These are phyloP conservation scores for Sordaria brevicollis DNA, from an alignment of 495 filamentous ascomycete genomes.

Conservation along the genomic window DNA sequence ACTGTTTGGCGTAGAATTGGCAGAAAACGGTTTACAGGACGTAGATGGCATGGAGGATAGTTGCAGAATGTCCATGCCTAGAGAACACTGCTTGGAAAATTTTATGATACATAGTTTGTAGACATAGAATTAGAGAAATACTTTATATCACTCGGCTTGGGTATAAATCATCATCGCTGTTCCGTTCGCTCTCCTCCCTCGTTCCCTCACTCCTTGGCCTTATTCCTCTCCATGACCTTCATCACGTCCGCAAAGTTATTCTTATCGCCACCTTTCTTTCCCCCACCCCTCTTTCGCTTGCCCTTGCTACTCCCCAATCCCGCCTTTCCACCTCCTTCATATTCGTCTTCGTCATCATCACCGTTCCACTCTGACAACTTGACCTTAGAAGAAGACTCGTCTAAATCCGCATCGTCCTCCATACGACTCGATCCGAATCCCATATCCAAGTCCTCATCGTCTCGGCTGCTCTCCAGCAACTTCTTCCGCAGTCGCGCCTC, in stretches of 20 bases:
- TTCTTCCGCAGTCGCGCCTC: constrained; percentile 62
- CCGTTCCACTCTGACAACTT: constrained; percentile 58
- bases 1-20: too few relatives aligned
- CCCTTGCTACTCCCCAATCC: constrained; percentile 38
- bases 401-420: constrained; percentile 66
- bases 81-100: background rate
- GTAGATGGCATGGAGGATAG: background rate
- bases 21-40: background rate
- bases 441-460: constrained; percentile 87
- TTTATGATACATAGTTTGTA: background rate
- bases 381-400: constrained; percentile 39
- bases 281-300: constrained; percentile 70
- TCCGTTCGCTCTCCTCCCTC: background rate
- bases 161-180: background rate
- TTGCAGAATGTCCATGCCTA: background rate
- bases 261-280: constrained; percentile 80
- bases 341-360: constrained; percentile 45
- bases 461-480: constrained; percentile 64
- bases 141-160: background rate
- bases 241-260: constrained; percentile 75
- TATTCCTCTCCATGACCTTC: constrained; percentile 62
- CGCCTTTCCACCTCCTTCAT: constrained; percentile 37
- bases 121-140: background rate
- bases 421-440: constrained; percentile 81
- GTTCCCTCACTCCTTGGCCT: constrained; percentile 1